Conservation (phyloP, 768 basidiomycete species). For the Tricholoma saponaceum region DNA sequence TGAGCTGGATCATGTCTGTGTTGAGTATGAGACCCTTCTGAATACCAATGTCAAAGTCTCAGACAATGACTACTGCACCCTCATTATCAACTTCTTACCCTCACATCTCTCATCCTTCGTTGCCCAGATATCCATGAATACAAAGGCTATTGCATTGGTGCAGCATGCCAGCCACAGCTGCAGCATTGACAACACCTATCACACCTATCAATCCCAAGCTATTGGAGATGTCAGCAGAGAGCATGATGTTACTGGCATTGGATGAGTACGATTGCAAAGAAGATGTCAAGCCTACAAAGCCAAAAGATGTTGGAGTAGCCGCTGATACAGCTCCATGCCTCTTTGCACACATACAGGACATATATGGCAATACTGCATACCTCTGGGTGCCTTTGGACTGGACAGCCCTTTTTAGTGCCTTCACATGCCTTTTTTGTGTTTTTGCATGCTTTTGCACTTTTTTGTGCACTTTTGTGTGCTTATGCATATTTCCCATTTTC, state of each 20-base stretch:
- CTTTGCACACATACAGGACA: too few relatives aligned
- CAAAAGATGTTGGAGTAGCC: neutral
- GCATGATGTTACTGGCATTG: neutral
- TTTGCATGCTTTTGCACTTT: too few relatives aligned
- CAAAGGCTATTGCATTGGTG: neutral
- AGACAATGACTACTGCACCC: too few relatives aligned
- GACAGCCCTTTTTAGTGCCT: too few relatives aligned
- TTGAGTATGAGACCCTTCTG: neutral
- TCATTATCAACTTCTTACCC: neutral
- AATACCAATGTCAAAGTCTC: neutral
- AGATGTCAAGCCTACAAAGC: neutral
- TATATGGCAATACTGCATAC: too few relatives aligned
- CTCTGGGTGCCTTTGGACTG: too few relatives aligned
- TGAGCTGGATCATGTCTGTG: neutral
- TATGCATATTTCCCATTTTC: too few relatives aligned
- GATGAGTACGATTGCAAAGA: neutral
- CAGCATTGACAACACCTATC: neutral
- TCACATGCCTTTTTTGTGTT: too few relatives aligned
- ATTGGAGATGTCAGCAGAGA: neutral
- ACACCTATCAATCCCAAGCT: neutral
- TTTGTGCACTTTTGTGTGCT: too few relatives aligned
- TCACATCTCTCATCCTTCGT: neutral
- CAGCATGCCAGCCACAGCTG: neutral
- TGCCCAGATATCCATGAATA: neutral
- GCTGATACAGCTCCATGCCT: too few relatives aligned